Base-by-base conservation (phyloP, 2,329 filamentous ascomycete genomes). In the Neoascochyta sp. region DNA sequence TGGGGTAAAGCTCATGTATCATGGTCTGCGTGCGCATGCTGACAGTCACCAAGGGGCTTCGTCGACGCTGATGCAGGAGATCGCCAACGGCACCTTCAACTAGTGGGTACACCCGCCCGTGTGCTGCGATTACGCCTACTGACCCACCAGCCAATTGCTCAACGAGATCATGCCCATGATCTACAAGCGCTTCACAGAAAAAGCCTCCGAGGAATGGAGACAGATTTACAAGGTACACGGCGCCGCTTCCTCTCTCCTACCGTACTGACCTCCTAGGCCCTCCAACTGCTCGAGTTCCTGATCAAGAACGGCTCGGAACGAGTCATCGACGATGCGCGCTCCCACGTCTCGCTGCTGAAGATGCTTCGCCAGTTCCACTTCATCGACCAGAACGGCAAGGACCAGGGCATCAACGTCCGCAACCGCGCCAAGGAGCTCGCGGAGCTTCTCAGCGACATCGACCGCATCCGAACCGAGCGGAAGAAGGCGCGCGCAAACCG, bases 121-220 rank as follows among this genome's bases (percentile, higher is more conserved):
- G n/a, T n/a, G n/a, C n/a, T n/a, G n/a, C n/a, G n/a, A n/a, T n/a
- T n/a, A 9, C 17, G 7, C 19, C 18, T 12, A 27, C 52, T 62
- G 34, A 62, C 53, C 11, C 5, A 22, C 34, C 59, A 95, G 90
- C 63, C 88, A 95, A 79, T 79, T 89, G 29, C 80, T 98, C 34
- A 96, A 96, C 66, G 92, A 98, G 66, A 96, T 98, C 62, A 98
- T 98, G 92, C 92, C 92, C 47, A 92, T 98, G 87, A 95, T 98
- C 60, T 98, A 98, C 72, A 92, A 93, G 58, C 86, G 92, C 45
- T 98, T 98, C 66, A 98, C 92, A 39, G 92, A 98, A 64, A 98
- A 98, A 72, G 77, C 88, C 6, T 90, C 92, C 33, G 92, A 98
- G 63, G 92, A 98, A 68, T 98, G 92, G 92, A 80, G 92, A 48